Evolutionary conservation across 1,139 yeast genomes (phyloP).

Genomic region (Maudiozyma humilis): DNA sequence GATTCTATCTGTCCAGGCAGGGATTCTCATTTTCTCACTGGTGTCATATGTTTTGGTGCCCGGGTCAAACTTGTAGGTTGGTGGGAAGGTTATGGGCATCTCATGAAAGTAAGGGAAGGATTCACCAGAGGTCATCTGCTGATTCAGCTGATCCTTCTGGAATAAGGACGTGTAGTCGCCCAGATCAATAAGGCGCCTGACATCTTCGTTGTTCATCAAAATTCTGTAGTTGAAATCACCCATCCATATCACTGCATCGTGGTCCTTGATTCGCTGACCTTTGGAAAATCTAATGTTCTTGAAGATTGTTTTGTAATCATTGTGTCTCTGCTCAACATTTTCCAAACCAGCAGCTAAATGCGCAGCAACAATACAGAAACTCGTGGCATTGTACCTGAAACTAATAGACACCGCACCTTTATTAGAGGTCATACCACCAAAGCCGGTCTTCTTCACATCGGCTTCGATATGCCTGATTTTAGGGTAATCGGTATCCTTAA

Average conservation of each 20-base stretch:
- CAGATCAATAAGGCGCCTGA: constrained; percentile 46
- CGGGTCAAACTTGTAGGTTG: constrained; percentile 90
- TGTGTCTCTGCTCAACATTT: constrained; percentile 79
- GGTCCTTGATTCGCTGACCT: constrained; percentile 62
- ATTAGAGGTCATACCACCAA: constrained; percentile 88
- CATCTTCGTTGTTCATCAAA: constrained; percentile 64
- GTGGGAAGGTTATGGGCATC: constrained; percentile 67
- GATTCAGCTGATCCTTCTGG: constrained; percentile 71
- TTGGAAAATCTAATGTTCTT: constrained; percentile 72
- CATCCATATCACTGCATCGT: constrained; percentile 84
- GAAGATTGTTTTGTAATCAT: constrained; percentile 74
- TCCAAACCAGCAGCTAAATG: constrained; percentile 91
- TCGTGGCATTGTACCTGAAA: constrained; percentile 66
- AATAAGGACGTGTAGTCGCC: constrained; percentile 45
- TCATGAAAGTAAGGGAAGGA: constrained; percentile 80
- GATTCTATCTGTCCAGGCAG: constrained; percentile 94
- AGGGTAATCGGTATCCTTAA: constrained; percentile 51
- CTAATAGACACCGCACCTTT: constrained; percentile 89
- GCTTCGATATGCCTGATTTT: constrained; percentile 71
- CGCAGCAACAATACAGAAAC: constrained; percentile 76
- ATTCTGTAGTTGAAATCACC: constrained; percentile 94
- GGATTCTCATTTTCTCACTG: constrained; percentile 84
- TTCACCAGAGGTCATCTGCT: constrained; percentile 79
- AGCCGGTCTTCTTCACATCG: constrained; percentile 74
- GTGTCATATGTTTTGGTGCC: constrained; percentile 80